Evolutionary conservation across 768 basidiomycete species (phyloP).

Genomic region (Pilatotrama ljubarskyi): DNA sequence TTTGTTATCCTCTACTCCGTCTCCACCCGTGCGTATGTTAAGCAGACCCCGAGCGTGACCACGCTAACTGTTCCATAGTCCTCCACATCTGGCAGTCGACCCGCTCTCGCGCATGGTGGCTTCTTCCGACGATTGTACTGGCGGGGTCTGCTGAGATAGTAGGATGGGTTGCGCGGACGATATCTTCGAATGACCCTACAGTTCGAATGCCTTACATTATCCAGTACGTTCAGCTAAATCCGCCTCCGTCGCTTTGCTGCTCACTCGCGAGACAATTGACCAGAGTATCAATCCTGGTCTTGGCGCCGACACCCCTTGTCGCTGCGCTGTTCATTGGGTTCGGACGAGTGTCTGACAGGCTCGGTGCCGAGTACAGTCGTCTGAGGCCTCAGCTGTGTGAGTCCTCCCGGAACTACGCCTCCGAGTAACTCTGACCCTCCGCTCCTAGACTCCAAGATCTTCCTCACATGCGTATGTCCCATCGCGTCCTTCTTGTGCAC

Average conservation of each 20-base stretch:
- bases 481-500: too few species aligned
- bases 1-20: constrained; percentile 13
- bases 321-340: constrained; percentile 59
- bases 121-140: constrained; percentile 14
- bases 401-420: neutral
- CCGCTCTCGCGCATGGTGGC: constrained; percentile 17
- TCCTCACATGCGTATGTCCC: constrained; percentile 31
- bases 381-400: constrained; percentile 37
- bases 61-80: neutral
- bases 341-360: constrained; percentile 42
- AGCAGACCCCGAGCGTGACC: too few species aligned
- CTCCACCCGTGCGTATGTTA: constrained; percentile 11
- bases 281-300: constrained; percentile 15
- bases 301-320: constrained; percentile 52
- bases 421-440: neutral
- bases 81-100: constrained; percentile 10
- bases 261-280: constrained; percentile 25
- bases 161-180: constrained; percentile 19
- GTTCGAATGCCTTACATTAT: constrained; percentile 12
- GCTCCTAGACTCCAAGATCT: constrained; percentile 30
- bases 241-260: neutral
- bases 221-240: constrained; percentile 9
- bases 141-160: constrained; percentile 18
- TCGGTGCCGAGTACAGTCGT: constrained; percentile 53
- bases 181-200: constrained; percentile 12